Conservation (phyloP, 208 protist genomes). For the Novymonas esmeraldas region DNA sequence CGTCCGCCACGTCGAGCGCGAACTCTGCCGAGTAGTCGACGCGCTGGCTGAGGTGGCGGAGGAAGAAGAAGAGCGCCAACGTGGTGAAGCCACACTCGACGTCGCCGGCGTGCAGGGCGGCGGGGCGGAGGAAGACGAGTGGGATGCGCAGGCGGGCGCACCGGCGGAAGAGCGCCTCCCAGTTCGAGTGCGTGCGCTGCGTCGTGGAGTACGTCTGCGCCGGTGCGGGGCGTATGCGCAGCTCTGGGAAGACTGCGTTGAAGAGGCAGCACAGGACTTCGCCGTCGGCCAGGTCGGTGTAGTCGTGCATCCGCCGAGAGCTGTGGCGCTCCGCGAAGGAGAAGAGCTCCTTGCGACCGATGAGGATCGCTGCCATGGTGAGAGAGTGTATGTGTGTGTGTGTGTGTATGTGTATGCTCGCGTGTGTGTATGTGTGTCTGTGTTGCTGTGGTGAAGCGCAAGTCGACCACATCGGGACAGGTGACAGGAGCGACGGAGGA, state of each 20-base stretch:
- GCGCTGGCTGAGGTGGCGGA: slow-evolving; percentile 72
- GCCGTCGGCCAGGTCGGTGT: slow-evolving; percentile 58
- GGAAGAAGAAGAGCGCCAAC: slow-evolving; percentile 81
- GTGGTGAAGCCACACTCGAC: slow-evolving; percentile 66
- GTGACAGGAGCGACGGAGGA: background rate
- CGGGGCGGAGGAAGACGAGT: slow-evolving; percentile 43
- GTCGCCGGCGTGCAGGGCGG: slow-evolving; percentile 37
- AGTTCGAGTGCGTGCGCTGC: slow-evolving; percentile 61
- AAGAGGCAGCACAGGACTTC: slow-evolving; percentile 69
- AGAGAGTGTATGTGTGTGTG: background rate
- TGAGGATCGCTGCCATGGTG: slow-evolving; percentile 37
- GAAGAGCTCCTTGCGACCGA: slow-evolving; percentile 81
- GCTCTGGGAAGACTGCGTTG: slow-evolving; percentile 64
- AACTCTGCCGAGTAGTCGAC: slow-evolving; percentile 84
- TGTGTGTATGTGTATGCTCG: background rate
- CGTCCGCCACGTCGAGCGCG: slow-evolving; percentile 60
- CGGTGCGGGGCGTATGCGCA: slow-evolving; percentile 54
- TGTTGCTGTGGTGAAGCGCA: background rate
- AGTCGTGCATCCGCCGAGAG: slow-evolving; percentile 51
- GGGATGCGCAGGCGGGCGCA: slow-evolving; percentile 62
- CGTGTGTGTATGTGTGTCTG: background rate
- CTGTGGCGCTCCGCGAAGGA: slow-evolving; percentile 83
- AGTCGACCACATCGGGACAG: background rate
- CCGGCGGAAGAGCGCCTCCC: slow-evolving; percentile 50
- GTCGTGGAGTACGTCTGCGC: slow-evolving; percentile 64